Conservation (phyloP, 2,329 filamentous ascomycete species). For the Colletotrichum brevisporum region DNA sequence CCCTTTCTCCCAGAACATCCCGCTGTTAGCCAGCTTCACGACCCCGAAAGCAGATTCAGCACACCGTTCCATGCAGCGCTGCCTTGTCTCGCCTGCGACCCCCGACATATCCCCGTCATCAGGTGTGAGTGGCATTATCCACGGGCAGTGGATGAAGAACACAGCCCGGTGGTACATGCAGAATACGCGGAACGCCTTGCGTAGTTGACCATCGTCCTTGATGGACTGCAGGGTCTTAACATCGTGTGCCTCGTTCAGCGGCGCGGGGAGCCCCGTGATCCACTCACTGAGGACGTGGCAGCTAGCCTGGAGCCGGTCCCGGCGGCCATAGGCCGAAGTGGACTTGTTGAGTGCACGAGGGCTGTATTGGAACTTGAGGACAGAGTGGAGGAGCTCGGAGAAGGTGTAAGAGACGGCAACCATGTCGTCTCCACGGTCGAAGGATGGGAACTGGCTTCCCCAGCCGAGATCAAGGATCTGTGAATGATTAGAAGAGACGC, state of each 20-base stretch:
- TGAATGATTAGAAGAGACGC: accelerated
- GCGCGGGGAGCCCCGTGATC: conserved; percentile 13
- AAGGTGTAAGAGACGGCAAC: conserved; percentile 28
- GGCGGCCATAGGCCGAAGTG: conserved; percentile 10
- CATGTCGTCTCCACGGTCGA: conserved; percentile 32
- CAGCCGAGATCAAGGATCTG: conserved; percentile 31
- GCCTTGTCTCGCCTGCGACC: conserved; percentile 12
- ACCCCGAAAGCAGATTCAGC: conserved; percentile 33
- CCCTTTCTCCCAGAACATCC: conserved; percentile 28
- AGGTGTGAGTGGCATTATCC: conserved; percentile 10
- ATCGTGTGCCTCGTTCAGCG: conserved; percentile 23
- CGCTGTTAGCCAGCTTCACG: conserved; percentile 29
- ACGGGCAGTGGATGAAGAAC: conserved; percentile 31
- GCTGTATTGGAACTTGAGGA: conserved; percentile 34
- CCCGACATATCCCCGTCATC: conserved; percentile 5
- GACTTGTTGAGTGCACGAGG: conserved; percentile 25
- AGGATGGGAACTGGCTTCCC: conserved; percentile 19
- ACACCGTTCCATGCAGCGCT: conserved; percentile 23
- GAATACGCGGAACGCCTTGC: conserved; percentile 26
- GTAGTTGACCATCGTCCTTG: conserved; percentile 15
- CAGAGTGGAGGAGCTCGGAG: conserved; percentile 27
- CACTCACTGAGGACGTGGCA: conserved; percentile 31
- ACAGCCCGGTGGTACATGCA: conserved; percentile 35
- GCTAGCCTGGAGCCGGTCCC: conserved; percentile 29
- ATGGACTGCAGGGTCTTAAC: conserved; percentile 21